Percentiles rank a stretch among this genome's conserved stretches.
phyloP scores from a whole-genome alignment of 345 rosid genomes.

The Moricandia arvensis region DNA sequence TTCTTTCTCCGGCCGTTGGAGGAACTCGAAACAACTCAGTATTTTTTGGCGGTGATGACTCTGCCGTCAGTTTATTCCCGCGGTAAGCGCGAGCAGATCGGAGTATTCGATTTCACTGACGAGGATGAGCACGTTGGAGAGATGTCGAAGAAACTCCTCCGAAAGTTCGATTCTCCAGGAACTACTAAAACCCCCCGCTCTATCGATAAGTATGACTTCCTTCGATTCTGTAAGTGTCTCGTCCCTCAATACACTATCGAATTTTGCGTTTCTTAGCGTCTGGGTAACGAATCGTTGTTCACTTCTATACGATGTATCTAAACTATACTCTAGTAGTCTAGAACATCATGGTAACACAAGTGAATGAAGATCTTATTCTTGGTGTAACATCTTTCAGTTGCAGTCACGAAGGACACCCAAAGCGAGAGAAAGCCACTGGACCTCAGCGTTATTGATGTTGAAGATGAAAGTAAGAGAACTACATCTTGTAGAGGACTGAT shows the following conservation, averaged over 20 bases:
- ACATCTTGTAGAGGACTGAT: neutral
- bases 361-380: neutral
- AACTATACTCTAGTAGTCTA: neutral
- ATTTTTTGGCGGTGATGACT: constrained; percentile 33
- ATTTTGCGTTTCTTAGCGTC: neutral
- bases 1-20: neutral
- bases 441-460: constrained; percentile 11
- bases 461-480: constrained; percentile 24
- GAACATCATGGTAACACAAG: neutral
- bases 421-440: constrained; percentile 2
- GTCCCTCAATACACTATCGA: neutral
- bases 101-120: constrained; percentile 45
- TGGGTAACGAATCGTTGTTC: neutral
- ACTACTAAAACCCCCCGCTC: constrained; percentile 10
- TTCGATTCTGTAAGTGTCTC: constrained; percentile 42
- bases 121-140: constrained; percentile 45
- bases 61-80: constrained; percentile 23
- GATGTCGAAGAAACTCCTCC: constrained; percentile 33
- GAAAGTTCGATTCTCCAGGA: constrained; percentile 22
- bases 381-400: constrained; percentile 3
- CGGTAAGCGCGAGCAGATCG: constrained; percentile 17
- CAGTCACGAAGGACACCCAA: constrained; percentile 8
- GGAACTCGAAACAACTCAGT: neutral
- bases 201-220: constrained; percentile 41
- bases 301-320: neutral